Evolutionary conservation across 305 asterid species (phyloP), one percentile per base, ranked within the genome.

Genomic region (Caryopteris hybrid): DNA sequence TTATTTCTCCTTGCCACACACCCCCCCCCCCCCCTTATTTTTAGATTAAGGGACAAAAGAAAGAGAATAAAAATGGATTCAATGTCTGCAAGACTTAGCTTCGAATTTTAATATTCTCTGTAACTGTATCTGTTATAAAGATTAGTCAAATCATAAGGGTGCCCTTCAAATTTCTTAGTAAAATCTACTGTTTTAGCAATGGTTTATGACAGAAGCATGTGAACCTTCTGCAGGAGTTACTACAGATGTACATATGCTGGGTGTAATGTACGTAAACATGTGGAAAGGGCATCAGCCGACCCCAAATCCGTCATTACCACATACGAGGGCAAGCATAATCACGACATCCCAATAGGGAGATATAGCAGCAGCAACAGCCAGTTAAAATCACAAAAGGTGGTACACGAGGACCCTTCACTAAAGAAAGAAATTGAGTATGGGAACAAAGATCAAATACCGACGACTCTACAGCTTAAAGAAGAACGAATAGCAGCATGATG

Each of bases 251-350:
- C 98, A 42, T 82, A 67, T 65, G 72, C 85, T 4, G 98, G 93
- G 62, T 91, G 98, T 78, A 87, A 83, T 21, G 98, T 91, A 16
- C 95, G 98, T 29, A 91, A 91, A 74, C 98, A 91, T 27, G 98
- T 91, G 0, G 98, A 91, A 76, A 86, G 98, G 80, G 89, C 98
- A 50, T 83, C 96, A 25, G 45, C 84, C 13, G 98, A 91, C 64
- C 83, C 96, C 61, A 89, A 89, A 77, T 78, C 87, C 4, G 97
- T 91, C 11, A 74, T 87, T 46, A 91, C 97, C 1, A 88, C 97
- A 2, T 91, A 91, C 2, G 96, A 91, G 74, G 96, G 98, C 31
- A 89, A 91, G 70, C 98, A 91, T 71, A 74, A 80, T 72, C 98
- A 89, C 23, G 96, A 81, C 34, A 74, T 85, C 76, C 96, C 96